phyloP scores from a whole-genome alignment of 495 filamentous ascomycete species.

The Penicillium soppii region DNA sequence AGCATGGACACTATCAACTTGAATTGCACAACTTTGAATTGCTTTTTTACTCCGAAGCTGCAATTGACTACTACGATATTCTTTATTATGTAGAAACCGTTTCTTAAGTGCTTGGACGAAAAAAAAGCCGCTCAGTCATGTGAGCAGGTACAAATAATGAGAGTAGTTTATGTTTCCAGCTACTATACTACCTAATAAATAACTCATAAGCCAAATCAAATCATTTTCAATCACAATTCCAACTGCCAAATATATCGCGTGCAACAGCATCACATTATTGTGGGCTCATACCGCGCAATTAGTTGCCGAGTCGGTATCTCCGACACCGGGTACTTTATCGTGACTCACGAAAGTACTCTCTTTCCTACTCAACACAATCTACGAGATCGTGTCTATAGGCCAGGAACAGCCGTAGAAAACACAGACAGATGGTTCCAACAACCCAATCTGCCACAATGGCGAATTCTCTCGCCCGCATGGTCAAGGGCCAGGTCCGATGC shows the following conservation, averaged over 20 bases:
- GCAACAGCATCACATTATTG: background rate
- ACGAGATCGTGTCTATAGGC: conserved; percentile 1
- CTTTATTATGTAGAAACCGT: too few relatives aligned
- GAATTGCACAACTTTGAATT: too few relatives aligned
- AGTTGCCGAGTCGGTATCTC: conserved; percentile 17
- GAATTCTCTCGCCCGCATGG: conserved; percentile 37
- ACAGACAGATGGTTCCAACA: conserved; percentile 29
- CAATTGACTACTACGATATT: too few relatives aligned
- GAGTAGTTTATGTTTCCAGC: background rate
- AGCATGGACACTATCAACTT: too few relatives aligned
- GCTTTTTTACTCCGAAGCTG: background rate
- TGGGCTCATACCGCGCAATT: conserved; percentile 12
- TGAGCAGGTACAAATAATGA: background rate
- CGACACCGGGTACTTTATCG: conserved; percentile 26
- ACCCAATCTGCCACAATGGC: conserved; percentile 37
- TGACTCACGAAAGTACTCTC: conserved; percentile 16
- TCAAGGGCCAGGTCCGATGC: conserved; percentile 45
- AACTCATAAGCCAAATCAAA: background rate
- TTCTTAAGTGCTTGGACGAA: too few relatives aligned
- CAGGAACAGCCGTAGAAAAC: background rate
- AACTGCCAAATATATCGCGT: conserved; percentile 1
- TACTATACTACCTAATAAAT: background rate
- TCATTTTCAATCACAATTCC: background rate
- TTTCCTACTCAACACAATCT: background rate
- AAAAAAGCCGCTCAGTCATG: background rate